Percentiles rank a stretch among this genome's conserved stretches.
Evolutionary conservation across 2,329 filamentous ascomycete species (phyloP).

Genomic region (Didymella segeticola): DNA sequence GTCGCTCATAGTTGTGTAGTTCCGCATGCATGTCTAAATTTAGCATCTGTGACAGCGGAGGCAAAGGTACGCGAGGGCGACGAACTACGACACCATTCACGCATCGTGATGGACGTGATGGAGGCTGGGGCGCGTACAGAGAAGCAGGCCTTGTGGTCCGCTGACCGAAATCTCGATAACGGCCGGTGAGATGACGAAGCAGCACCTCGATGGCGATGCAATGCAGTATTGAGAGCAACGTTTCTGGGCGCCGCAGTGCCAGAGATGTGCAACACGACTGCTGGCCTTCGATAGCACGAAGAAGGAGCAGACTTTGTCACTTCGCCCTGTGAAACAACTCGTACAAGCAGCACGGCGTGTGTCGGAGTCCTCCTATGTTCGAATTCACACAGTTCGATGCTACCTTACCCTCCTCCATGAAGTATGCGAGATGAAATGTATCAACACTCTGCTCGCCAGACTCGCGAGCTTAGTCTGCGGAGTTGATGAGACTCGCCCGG

Average conservation of each 20-base stretch:
- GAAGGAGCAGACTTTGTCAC: background rate
- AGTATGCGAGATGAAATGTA: background rate
- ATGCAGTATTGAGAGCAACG: conserved; percentile 5
- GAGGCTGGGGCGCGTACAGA: conserved; percentile 17
- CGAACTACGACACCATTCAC: conserved; percentile 7
- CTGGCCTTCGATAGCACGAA: conserved; percentile 1
- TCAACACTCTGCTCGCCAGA: conserved; percentile 1
- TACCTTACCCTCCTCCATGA: conserved; percentile 1
- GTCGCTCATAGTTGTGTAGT: conserved; percentile 13
- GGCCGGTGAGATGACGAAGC: conserved; percentile 5
- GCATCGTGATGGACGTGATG: conserved; percentile 1
- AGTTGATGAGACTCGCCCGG: conserved; percentile 3
- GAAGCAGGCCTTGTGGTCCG: conserved; percentile 1
- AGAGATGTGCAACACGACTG: conserved; percentile 1
- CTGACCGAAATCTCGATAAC: background rate
- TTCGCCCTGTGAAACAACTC: background rate
- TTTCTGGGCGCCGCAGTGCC: conserved; percentile 4
- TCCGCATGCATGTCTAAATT: conserved; percentile 15
- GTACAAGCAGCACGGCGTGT: background rate
- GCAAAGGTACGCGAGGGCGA: conserved; percentile 14
- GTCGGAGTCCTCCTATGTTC: background rate
- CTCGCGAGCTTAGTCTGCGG: background rate
- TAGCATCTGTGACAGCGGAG: conserved; percentile 12
- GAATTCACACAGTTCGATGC: background rate
- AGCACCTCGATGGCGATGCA: conserved; percentile 7